Conservation (phyloP, 106 monocot genomes). For the Acanthochlamys bracteata region DNA sequence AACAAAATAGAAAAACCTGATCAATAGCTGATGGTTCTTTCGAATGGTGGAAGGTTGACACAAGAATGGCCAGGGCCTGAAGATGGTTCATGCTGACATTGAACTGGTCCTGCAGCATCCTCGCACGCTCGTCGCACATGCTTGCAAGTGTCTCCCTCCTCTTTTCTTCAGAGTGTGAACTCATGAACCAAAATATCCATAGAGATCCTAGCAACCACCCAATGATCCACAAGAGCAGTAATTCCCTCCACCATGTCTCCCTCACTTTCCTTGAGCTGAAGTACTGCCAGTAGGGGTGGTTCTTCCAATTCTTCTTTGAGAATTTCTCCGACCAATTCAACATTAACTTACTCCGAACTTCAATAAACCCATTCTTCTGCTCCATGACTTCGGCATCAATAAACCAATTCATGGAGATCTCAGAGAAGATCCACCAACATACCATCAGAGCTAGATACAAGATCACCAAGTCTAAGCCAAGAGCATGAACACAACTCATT, state of each 20-base stretch:
- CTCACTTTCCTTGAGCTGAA: constrained; percentile 62
- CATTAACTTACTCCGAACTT: constrained; percentile 23
- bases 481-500: constrained; percentile 13
- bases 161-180: constrained; percentile 55
- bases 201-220: constrained; percentile 49
- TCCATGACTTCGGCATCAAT: constrained; percentile 57
- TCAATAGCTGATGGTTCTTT: constrained; percentile 88
- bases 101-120: constrained; percentile 99
- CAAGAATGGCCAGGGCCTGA: constrained; percentile 79
- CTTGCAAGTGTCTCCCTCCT: constrained; percentile 67
- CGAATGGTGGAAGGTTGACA: constrained; percentile 93
- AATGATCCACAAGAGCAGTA: constrained; percentile 67
- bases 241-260: constrained; percentile 77
- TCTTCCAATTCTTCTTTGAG: constrained; percentile 37
- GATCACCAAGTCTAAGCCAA: constrained; percentile 15
- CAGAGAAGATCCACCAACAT: constrained; percentile 33
- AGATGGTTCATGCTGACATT: constrained; percentile 99
- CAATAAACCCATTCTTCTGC: constrained; percentile 35
- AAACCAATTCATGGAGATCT: constrained; percentile 64
- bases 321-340: constrained; percentile 33
- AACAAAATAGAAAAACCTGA: constrained; percentile 40
- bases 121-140: constrained; percentile 92
- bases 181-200: constrained; percentile 83
- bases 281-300: constrained; percentile 50
- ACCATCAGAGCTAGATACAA: constrained; percentile 21